A percentile compares a stretch with the other conserved stretches of the same genome.
These are phyloP conservation scores for Aspergillus phoenicis DNA, from an alignment of 2,329 filamentous ascomycete genomes.

Conservation along the genomic window DNA sequence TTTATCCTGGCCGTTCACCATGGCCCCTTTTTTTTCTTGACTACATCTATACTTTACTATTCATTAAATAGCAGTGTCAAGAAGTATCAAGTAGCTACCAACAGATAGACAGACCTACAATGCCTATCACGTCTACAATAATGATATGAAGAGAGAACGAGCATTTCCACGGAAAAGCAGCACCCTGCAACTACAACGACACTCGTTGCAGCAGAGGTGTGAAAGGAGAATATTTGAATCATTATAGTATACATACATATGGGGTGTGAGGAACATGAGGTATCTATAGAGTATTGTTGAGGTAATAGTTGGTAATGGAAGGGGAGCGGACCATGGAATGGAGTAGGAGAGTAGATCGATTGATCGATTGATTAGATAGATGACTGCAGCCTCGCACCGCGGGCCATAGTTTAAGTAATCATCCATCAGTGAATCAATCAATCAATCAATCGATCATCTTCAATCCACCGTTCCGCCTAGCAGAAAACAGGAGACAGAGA, in stretches of 20 bases:
- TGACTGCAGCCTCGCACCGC: not conserved
- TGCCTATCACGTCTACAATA: no score
- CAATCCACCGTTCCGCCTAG: not conserved
- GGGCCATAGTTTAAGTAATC: not conserved
- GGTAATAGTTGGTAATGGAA: not conserved
- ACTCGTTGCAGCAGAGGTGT: no score
- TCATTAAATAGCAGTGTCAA: no score
- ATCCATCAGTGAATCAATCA: not conserved
- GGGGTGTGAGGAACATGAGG: not conserved
- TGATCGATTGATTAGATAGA: not conserved
- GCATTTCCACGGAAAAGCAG: no score
- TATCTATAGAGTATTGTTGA: not conserved
- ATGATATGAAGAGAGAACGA: no score
- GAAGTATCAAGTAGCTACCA: no score
- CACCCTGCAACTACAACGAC: no score
- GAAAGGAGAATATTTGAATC: not conserved
- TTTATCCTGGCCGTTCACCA: no score
- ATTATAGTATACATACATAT: not conserved
- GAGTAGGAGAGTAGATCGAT: not conserved
- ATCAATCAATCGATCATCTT: not conserved
- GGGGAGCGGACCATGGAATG: not conserved
- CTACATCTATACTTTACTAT: no score
- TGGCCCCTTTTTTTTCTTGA: not conserved
- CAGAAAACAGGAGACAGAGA: not conserved
- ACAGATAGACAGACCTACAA: no score